These are phyloP conservation scores for Linaria vulgaris DNA, from an alignment of 257 asterid species.

Conservation along the genomic window DNA sequence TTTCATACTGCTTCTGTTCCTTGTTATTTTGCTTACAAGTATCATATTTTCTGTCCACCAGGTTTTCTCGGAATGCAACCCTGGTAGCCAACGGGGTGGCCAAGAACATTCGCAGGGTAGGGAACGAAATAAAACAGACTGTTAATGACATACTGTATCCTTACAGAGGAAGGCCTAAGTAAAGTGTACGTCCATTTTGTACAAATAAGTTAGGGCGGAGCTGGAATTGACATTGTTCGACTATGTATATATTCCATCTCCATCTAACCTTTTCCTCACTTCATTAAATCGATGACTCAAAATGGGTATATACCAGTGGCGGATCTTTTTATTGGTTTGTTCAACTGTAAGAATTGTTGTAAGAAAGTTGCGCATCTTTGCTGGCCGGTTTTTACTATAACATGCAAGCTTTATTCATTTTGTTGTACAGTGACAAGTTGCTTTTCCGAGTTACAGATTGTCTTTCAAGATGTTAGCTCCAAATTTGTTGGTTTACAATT, in stretches of 20 bases:
- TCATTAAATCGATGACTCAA: background rate
- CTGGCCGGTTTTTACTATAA: background rate
- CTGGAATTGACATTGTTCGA: constrained; percentile 10
- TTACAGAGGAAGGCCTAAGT: constrained; percentile 64
- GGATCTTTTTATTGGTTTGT: background rate
- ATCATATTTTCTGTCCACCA: constrained; percentile 22
- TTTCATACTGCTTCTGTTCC: too few relatives aligned
- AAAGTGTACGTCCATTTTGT: constrained; percentile 14
- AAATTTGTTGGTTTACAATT: too few relatives aligned
- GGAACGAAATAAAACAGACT: constrained; percentile 61
- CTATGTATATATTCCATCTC: constrained; percentile 8
- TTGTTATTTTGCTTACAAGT: background rate
- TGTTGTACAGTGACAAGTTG: background rate
- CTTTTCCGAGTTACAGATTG: background rate
- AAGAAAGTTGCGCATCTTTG: background rate
- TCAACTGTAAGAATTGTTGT: background rate
- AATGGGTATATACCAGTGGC: background rate
- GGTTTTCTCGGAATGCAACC: constrained; percentile 72
- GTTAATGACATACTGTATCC: constrained; percentile 58
- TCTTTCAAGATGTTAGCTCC: too few relatives aligned
- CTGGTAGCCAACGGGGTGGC: constrained; percentile 79
- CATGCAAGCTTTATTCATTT: background rate
- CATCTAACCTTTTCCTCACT: constrained; percentile 1
- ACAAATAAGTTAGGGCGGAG: constrained; percentile 24
- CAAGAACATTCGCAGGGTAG: constrained; percentile 64